These are phyloP conservation scores for Ramalina intermedia DNA, from an alignment of 495 filamentous ascomycete species.

Conservation along the genomic window DNA sequence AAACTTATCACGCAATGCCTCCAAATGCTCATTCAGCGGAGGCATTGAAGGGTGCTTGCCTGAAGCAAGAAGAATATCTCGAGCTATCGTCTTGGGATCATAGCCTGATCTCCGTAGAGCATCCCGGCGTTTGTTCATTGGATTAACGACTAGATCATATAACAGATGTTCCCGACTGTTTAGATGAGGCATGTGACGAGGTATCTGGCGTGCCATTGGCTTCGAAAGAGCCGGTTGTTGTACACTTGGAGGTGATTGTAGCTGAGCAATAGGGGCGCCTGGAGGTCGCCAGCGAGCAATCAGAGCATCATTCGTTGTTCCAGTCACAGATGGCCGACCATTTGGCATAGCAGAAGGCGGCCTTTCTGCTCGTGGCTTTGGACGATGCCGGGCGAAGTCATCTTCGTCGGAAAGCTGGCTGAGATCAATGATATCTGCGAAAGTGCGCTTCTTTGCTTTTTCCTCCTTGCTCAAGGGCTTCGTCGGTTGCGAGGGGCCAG, in stretches of 20 bases:
- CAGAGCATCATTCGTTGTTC: not conserved
- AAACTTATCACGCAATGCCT: slow-evolving; percentile 28
- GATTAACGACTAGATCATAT: slow-evolving; percentile 23
- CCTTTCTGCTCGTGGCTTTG: slow-evolving; percentile 1
- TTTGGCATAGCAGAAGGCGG: not conserved
- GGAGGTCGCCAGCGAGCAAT: not conserved
- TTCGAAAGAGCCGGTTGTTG: not conserved
- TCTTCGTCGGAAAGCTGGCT: slow-evolving; percentile 30
- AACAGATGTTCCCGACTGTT: not conserved
- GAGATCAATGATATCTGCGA: slow-evolving; percentile 36
- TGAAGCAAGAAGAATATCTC: slow-evolving; percentile 46
- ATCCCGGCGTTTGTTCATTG: slow-evolving; percentile 28
- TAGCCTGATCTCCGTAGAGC: slow-evolving; percentile 34
- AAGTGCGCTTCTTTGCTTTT: slow-evolving; percentile 29
- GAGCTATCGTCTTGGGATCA: slow-evolving; percentile 47
- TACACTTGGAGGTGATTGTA: not conserved
- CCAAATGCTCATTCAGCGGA: slow-evolving; percentile 45
- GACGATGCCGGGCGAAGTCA: slow-evolving; percentile 8
- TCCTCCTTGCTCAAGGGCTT: slow-evolving; percentile 13
- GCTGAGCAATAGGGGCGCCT: not conserved
- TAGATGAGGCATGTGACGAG: not conserved
- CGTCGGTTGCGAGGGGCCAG: not conserved
- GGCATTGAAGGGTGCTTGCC: slow-evolving; percentile 44
- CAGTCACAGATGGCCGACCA: not conserved
- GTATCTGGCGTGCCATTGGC: not conserved